Conservation (phyloP, 1,139 yeast genomes). For the Sugiyamaella neomexicana region DNA sequence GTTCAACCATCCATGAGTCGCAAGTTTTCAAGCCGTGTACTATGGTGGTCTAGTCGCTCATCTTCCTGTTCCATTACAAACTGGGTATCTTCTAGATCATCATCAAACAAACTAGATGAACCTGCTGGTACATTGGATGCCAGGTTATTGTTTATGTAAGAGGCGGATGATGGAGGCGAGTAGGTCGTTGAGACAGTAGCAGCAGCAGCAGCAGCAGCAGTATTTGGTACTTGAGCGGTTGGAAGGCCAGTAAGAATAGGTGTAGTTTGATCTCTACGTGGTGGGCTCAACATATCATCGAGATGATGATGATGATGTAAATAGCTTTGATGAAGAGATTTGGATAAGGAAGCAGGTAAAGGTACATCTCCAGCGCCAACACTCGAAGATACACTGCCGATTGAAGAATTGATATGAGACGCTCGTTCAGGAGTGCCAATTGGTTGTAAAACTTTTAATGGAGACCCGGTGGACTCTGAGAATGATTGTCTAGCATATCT, state of each 20-base stretch:
- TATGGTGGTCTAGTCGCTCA: constrained; percentile 20
- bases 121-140: not conserved
- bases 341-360: constrained; percentile 3
- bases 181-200: not conserved
- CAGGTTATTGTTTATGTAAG: not conserved
- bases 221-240: not conserved
- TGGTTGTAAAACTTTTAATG: constrained; percentile 18
- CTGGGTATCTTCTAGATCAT: constrained; percentile 31
- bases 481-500: constrained; percentile 20
- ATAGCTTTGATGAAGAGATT: constrained; percentile 6
- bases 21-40: constrained; percentile 9
- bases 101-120: constrained; percentile 20
- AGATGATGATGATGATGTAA: constrained; percentile 1
- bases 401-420: constrained; percentile 6
- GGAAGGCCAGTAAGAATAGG: constrained; percentile 3
- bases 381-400: constrained; percentile 5
- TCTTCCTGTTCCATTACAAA: constrained; percentile 32
- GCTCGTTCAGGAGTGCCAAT: constrained; percentile 26
- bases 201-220: constrained; percentile 8
- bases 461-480: constrained; percentile 17
- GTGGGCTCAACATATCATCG: constrained; percentile 15
- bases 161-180: not conserved
- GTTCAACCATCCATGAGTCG: constrained; percentile 17
- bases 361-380: not conserved
- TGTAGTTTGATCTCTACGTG: constrained; percentile 5